A percentile compares a stretch with the other conserved stretches of the same genome.
phyloP scores from a whole-genome alignment of 176 grass and related monocot genomes.

The Bolboschoenus planiculmis region DNA sequence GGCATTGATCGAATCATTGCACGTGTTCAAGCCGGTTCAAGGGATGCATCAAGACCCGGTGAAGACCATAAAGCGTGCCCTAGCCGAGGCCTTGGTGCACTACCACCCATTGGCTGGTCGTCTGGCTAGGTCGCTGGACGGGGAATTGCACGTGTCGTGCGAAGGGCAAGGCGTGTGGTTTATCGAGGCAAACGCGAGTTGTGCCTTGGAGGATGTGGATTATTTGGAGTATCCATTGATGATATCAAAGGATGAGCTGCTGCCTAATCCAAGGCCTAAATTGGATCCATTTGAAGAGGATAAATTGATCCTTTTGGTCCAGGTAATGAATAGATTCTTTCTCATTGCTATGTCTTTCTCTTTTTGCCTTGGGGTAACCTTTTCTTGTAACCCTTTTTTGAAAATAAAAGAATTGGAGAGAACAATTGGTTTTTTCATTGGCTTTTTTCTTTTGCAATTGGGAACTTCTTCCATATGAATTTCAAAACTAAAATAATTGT shows the following conservation, averaged over 20 bases:
- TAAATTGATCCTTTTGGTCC: constrained; percentile 55
- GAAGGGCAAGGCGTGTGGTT: constrained; percentile 63
- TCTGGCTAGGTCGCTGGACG: constrained; percentile 32
- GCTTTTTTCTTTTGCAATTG: background rate
- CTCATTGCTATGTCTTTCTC: background rate
- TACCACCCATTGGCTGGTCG: constrained; percentile 76
- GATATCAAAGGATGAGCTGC: constrained; percentile 67
- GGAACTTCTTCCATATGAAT: background rate
- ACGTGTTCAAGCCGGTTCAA: constrained; percentile 51
- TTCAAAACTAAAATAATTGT: background rate
- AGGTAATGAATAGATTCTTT: constrained; percentile 31
- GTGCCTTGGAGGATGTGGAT: constrained; percentile 57
- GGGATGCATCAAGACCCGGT: constrained; percentile 18
- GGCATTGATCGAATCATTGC: constrained; percentile 84
- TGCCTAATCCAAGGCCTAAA: constrained; percentile 47
- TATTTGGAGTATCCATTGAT: constrained; percentile 90
- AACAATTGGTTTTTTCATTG: background rate
- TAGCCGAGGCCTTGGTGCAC: constrained; percentile 46
- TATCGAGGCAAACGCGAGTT: constrained; percentile 34
- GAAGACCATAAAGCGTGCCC: constrained; percentile 32
- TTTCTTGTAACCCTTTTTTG: background rate
- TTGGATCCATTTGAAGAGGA: constrained; percentile 34
- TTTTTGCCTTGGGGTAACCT: background rate
- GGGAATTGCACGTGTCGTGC: constrained; percentile 60
- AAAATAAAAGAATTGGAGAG: background rate